A percentile compares a stretch with the other conserved stretches of the same genome.
These are phyloP conservation scores for Aphanomyces invadans DNA, from an alignment of 352 stramenopile genomes.

Conservation along the genomic window DNA sequence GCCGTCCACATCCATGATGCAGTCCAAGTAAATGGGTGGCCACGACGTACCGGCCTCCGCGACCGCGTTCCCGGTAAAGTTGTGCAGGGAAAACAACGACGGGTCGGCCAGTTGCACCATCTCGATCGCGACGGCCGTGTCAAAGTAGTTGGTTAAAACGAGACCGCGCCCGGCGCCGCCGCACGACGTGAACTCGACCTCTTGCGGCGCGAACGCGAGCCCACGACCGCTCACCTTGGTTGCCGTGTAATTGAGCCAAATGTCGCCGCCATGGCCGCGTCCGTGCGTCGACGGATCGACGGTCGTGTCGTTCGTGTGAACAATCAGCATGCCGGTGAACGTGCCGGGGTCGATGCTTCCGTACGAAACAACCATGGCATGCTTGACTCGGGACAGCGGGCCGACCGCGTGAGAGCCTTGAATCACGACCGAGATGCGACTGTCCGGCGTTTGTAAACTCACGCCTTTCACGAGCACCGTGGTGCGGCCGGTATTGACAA, in stretches of 20 bases:
- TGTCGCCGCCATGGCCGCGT: neutral
- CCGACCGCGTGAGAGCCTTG: slow-evolving; percentile 13
- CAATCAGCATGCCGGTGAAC: neutral
- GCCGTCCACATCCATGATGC: neutral
- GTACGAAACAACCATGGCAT: slow-evolving; percentile 7
- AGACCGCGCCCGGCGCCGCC: neutral
- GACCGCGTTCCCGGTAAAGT: neutral
- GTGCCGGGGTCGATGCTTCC: neutral
- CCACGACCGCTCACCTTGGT: neutral
- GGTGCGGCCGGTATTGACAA: slow-evolving; percentile 1
- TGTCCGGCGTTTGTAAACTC: neutral
- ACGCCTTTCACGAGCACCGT: slow-evolving; percentile 8
- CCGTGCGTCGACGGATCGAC: too few species aligned
- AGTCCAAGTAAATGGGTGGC: neutral
- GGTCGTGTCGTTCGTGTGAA: slow-evolving; percentile 12
- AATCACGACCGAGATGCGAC: slow-evolving; percentile 10
- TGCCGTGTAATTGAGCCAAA: neutral
- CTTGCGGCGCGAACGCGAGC: neutral
- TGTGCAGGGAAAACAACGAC: neutral
- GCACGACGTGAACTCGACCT: neutral
- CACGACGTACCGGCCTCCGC: neutral
- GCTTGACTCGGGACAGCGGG: neutral
- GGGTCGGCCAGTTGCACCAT: neutral
- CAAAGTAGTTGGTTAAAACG: neutral
- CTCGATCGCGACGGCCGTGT: neutral